Percentiles rank a stretch among this genome's conserved stretches.
Evolutionary conservation across 768 basidiomycete species (phyloP).

Genomic region (Crepidotus variabilis): DNA sequence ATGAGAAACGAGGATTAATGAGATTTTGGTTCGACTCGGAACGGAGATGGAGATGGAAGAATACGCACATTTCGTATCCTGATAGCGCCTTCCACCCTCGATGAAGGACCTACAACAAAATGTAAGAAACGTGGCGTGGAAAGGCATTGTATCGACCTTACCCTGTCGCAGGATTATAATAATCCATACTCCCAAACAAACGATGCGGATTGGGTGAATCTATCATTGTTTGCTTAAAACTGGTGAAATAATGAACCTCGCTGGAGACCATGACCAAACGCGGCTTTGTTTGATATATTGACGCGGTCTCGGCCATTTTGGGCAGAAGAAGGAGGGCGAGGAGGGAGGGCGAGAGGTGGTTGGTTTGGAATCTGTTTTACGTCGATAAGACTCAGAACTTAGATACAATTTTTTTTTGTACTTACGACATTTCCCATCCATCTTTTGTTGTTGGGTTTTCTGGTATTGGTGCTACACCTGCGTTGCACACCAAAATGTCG

Average conservation of each 20-base stretch:
- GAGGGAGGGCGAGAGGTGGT: constrained; percentile 37
- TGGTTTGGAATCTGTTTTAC: constrained; percentile 40
- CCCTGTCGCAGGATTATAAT: constrained; percentile 21
- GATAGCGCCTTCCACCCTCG: neutral
- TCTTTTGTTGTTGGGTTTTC: constrained; percentile 21
- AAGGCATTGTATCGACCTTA: constrained; percentile 18
- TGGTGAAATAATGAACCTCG: constrained; percentile 32
- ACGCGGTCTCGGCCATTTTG: constrained; percentile 32
- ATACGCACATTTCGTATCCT: constrained; percentile 8
- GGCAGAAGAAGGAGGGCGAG: constrained; percentile 41
- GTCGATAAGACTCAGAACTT: neutral
- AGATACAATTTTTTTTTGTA: no score
- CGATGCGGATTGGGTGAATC: constrained; percentile 25
- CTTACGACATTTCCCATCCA: constrained; percentile 39
- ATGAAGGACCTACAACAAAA: neutral
- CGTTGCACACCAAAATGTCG: constrained; percentile 28
- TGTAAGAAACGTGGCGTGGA: constrained; percentile 21
- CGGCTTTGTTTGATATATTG: constrained; percentile 25
- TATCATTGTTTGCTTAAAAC: constrained; percentile 20
- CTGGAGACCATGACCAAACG: constrained; percentile 41
- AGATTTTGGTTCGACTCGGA: neutral
- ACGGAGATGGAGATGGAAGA: neutral
- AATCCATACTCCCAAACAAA: constrained; percentile 26
- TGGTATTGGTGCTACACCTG: constrained; percentile 5
- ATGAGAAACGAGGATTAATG: neutral